A percentile compares a stretch with the other conserved stretches of the same genome.
These are phyloP conservation scores for Backusella westeae DNA, from an alignment of 192 early-diverging fungal genomes.

Conservation along the genomic window DNA sequence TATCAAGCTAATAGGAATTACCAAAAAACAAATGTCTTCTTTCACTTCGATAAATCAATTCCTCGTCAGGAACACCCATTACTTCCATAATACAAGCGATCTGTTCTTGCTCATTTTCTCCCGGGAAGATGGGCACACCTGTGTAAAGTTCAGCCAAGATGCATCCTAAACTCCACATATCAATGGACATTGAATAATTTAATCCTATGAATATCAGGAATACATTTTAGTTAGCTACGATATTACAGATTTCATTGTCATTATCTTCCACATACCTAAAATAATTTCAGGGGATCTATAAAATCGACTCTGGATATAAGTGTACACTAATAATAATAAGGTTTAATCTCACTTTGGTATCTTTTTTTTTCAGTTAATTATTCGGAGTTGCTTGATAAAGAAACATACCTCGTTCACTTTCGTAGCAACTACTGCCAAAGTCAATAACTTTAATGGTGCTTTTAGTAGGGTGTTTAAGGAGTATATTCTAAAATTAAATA, in stretches of 20 bases:
- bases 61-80: slow-evolving; percentile 72
- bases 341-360: slow-evolving; percentile 3
- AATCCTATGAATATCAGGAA: slow-evolving; percentile 17
- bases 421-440: slow-evolving; percentile 93
- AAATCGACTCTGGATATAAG: slow-evolving; percentile 96
- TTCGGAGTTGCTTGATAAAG: neutral
- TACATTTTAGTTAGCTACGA: neutral
- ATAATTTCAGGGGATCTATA: slow-evolving; percentile 98
- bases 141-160: slow-evolving; percentile 90
- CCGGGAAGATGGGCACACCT: slow-evolving; percentile 90
- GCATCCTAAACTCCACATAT: slow-evolving; percentile 97
- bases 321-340: slow-evolving; percentile 66
- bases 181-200: slow-evolving; percentile 88
- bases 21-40: slow-evolving; percentile 89
- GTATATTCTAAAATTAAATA: slow-evolving; percentile 66
- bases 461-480: slow-evolving; percentile 70
- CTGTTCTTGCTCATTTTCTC: slow-evolving; percentile 97
- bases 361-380: slow-evolving; percentile 7
- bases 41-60: slow-evolving; percentile 73
- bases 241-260: neutral
- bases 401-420: slow-evolving; percentile 61
- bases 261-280: slow-evolving; percentile 51
- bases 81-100: slow-evolving; percentile 95
- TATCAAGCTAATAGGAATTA: slow-evolving; percentile 40
- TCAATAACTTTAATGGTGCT: slow-evolving; percentile 97